Base-by-base conservation (phyloP, 2,329 filamentous ascomycete species). In the Shiraia sp. region DNA sequence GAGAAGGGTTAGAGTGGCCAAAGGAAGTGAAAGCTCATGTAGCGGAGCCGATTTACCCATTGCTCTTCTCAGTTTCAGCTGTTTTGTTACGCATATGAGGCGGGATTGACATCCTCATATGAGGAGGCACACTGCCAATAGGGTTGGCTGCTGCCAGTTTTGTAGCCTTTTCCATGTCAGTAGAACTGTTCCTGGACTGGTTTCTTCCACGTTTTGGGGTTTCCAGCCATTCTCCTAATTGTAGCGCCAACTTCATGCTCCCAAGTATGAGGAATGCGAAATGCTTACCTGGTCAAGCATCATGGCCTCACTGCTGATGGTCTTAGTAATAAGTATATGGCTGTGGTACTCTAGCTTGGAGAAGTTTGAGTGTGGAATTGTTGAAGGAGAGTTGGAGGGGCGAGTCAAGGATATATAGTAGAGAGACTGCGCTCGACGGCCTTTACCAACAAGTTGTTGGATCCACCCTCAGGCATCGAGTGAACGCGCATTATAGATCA, bases 201-300 rank as follows among this genome's bases (percentile, higher is more conserved):
- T 45, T 31, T 12, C 39, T 45, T 28, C 51, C 51, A 12, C 27
- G 15, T 24, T 44, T 50, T 10, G 59, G 40, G 19, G 39, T 42
- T 13, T 63, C 51, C 10, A 60, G 45, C 22, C 46, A 10, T 45
- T 36, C 36, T 61, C 51, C 10, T 64, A 33, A 22, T 40, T 52
- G 27, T 52, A 16, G 30, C n/a, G n/a, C n/a, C n/a, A n/a, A n/a
- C 57, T 14, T 6, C 51, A 49, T 15, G 48, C 40, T 32, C 57
- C 55, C 10, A 63, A 46, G 19, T 55, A 51, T 10, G 45, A 29
- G 10, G 36, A 45, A 2, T 40, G 36, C 38, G 42, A 27, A 32
- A 39, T 26, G 32, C 49, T 56, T 44, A 56, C 45, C 49, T 54
- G 52, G 19, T 17, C 42, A 15, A 35, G n/a, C 19, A 33, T 49